Percentiles rank a stretch among this genome's conserved stretches.
Conservation (phyloP, 305 asterid species). For the Solanum hybrid region DNA sequence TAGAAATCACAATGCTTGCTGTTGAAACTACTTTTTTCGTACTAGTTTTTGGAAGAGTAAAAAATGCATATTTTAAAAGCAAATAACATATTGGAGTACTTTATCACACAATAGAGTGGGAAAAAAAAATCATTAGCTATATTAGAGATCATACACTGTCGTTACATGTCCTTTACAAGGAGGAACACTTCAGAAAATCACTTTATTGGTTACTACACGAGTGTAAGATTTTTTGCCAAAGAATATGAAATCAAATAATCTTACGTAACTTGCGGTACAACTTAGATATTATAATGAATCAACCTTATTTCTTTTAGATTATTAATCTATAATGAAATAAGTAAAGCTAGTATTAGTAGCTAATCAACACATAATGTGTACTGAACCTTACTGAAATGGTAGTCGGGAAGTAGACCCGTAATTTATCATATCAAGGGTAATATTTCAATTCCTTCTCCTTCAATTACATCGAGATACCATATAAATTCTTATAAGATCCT, state of each 20-base stretch:
- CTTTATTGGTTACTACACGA: background rate
- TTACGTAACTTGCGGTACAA: background rate
- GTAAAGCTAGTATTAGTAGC: background rate
- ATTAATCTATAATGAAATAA: too few relatives aligned
- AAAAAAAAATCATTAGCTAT: too few relatives aligned
- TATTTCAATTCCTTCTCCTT: background rate
- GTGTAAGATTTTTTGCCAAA: background rate
- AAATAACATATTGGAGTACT: too few relatives aligned
- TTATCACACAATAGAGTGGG: background rate
- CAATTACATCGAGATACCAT: background rate
- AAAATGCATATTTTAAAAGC: too few relatives aligned
- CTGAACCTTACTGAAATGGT: background rate
- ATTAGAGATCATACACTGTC: too few relatives aligned
- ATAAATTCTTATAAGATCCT: background rate
- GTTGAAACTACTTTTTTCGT: too few relatives aligned
- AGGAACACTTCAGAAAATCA: background rate
- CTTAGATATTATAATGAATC: background rate
- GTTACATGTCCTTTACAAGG: too few relatives aligned
- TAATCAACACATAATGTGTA: background rate
- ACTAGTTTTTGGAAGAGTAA: too few relatives aligned
- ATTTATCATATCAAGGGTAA: background rate
- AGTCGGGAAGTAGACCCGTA: background rate
- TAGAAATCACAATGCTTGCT: too few relatives aligned
- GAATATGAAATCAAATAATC: background rate
- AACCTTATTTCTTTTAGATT: background rate